Base-by-base conservation (phyloP, 2,329 filamentous ascomycete genomes). In the Neophaeococcomyces aloes region DNA sequence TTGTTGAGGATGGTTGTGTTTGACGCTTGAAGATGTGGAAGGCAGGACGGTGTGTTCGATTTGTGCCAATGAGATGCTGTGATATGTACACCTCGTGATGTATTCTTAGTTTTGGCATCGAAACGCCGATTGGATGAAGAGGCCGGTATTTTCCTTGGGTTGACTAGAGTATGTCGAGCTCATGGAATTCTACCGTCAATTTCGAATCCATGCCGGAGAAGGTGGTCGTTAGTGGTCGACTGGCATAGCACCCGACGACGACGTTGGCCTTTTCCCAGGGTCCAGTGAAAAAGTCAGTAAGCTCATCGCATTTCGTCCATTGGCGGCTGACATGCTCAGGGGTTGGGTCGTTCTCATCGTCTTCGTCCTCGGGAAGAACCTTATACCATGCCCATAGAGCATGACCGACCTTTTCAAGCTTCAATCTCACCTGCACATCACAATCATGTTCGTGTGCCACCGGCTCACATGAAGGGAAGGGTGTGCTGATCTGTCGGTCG, bases 231-330 rank as follows among this genome's bases (percentile, higher is more conserved):
- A 10, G 10, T 10, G 74, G 74, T 21, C 74, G 65, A 54, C 67
- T 71, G 19, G 73, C 74, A 62, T 78, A 78, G 30, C 75, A 74
- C 2, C 74, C 74, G 18, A 78, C 72, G 51, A 73, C 65, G 17
- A 77, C 38, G 35, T 39, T 65, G 19, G 65, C 70, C 55, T 78
- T 78, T 50, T 75, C 71, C 49, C 76, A 73, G 10, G 75, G 69
- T 6, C 71, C 72, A 59, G 70, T 75, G 55, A 78, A 78, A 57
- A 78, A 78, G 67, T 71, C 76, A n/a, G 71, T 75, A 21, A 78
- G 70, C 57, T 78, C 74, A 4, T 74, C 57, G 52, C 76, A 57
- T 57, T 77, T 77, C 60, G 70, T 74, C 74, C 74, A 78, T 15
- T 63, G 61, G 41, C 58, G 61, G 15, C 61, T 61, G 38, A 67